phyloP scores from a whole-genome alignment of 169 alveolate genomes.

The Theileria annulata region DNA sequence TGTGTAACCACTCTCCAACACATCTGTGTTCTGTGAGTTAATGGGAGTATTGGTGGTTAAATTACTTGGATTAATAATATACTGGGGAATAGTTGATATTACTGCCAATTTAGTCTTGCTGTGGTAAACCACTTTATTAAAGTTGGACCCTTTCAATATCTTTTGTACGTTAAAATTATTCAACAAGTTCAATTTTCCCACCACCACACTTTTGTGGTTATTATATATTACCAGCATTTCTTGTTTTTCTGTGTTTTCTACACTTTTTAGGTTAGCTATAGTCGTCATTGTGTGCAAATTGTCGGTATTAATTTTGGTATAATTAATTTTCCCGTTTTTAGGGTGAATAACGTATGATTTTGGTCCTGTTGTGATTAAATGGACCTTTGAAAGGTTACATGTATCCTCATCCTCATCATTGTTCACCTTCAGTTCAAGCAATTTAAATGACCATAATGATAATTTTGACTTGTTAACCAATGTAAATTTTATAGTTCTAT shows the following conservation, averaged over 20 bases:
- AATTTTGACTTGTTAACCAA: neutral
- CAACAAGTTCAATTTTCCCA: constrained; percentile 39
- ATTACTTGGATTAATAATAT: constrained; percentile 18
- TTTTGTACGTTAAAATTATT: constrained; percentile 50
- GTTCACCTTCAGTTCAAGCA: constrained; percentile 3
- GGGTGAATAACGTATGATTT: constrained; percentile 38
- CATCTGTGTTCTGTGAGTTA: no score
- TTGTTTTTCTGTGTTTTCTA: neutral
- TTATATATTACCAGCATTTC: constrained; percentile 21
- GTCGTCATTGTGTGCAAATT: constrained; percentile 7
- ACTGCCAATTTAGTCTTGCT: constrained; percentile 38
- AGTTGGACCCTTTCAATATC: constrained; percentile 39
- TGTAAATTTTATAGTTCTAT: neutral
- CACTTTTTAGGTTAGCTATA: neutral
- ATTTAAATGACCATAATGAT: constrained; percentile 18
- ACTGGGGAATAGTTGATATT: constrained; percentile 40
- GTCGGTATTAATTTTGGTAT: constrained; percentile 29
- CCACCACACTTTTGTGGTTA: constrained; percentile 1
- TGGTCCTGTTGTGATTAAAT: constrained; percentile 47
- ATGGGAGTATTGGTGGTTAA: neutral
- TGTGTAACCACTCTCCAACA: no score
- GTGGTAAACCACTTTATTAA: constrained; percentile 54
- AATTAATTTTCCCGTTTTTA: constrained; percentile 34
- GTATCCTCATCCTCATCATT: neutral
- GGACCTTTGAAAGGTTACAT: neutral